Evolutionary conservation across 2,329 filamentous ascomycete genomes (phyloP), one percentile per base, ranked within the genome.

Genomic region (Plenodomus lindquistii): DNA sequence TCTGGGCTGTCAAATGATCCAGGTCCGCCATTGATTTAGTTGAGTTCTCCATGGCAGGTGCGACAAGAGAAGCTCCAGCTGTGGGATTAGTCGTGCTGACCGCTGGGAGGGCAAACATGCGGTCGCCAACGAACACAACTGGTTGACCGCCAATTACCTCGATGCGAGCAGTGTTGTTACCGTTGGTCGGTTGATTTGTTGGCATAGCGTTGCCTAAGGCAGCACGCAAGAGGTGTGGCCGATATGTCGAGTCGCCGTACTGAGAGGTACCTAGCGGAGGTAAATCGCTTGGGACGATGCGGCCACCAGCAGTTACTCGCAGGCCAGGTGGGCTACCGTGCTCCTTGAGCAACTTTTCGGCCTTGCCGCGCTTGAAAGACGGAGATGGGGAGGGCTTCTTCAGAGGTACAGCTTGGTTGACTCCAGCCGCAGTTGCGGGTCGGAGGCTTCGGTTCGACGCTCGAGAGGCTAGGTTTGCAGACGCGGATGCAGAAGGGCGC

Each of bases 261-360:
- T 66, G 63, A 17, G 63, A 52, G 43, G 59, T 64, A 37, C 57
- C 56, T 20, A 73, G 54, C n/a, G 63, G 65, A 37, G 63, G 63
- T 41, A 72, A 60, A 49, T 73, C 77, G 42, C 72, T 77, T 13
- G 77, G 77, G n/a, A 80, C 77, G 51, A 80, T 75, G 16, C 77
- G 74, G n/a, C 78, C 78, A 34, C 78, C 78, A 52, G 78, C 78
- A 40, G 78, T 80, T 37, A 80, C 78, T 47, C 78, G 75, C 46
- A 80, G 65, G 48, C 77, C 76, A 18, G 75, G 75, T 29, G 78
- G 78, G 31, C 77, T 80, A 44, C 77, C 77, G 67, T 80, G 78
- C 51, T 77, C 74, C 54, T 79, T 78, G 60, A 80, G 73, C 36
- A 80, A 73, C 36, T 70, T 72, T 57, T 79, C 77, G 11, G 74